Evolutionary conservation across 495 filamentous ascomycete species (phyloP).

Genomic region (Schizothecium vesticola): DNA sequence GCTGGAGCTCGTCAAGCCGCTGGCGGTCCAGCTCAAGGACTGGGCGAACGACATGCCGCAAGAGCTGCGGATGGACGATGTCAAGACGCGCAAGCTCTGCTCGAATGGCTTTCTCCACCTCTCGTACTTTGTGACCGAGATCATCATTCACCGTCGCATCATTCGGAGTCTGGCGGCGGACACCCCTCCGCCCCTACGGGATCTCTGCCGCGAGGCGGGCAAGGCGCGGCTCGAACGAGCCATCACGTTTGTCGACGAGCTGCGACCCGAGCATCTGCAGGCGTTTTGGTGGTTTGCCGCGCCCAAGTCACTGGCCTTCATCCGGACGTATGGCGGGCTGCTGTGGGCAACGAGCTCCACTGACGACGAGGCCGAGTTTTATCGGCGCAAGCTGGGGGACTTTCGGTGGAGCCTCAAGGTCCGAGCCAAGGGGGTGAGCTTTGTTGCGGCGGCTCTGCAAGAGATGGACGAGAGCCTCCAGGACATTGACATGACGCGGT

Average conservation of each 20-base stretch:
- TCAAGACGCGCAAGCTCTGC: conserved; percentile 31
- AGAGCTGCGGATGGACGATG: conserved; percentile 47
- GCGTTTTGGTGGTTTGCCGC: conserved; percentile 62
- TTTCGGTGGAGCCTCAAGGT: conserved; percentile 66
- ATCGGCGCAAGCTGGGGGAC: conserved; percentile 61
- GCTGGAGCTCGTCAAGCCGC: conserved; percentile 55
- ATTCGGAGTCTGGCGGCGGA: conserved; percentile 46
- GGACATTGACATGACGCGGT: conserved; percentile 23
- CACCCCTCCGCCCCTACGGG: conserved; percentile 50
- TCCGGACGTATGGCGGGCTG: conserved; percentile 58
- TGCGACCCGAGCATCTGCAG: conserved; percentile 54
- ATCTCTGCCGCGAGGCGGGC: conserved; percentile 72
- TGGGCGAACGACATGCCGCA: conserved; percentile 54
- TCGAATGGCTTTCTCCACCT: conserved; percentile 58
- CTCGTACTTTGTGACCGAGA: conserved; percentile 62
- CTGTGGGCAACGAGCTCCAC: conserved; percentile 62
- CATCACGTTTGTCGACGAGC: conserved; percentile 52
- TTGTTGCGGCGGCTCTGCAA: conserved; percentile 20
- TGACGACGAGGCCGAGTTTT: conserved; percentile 74
- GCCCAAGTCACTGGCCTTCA: conserved; percentile 55
- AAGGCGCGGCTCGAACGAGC: conserved; percentile 53
- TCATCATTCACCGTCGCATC: conserved; percentile 61
- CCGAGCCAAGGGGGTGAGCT: conserved; percentile 23
- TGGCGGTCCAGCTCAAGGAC: conserved; percentile 56
- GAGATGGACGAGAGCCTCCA: conserved; percentile 29